phyloP scores from a whole-genome alignment of 179 eudicot species.

The Silene coronaria region DNA sequence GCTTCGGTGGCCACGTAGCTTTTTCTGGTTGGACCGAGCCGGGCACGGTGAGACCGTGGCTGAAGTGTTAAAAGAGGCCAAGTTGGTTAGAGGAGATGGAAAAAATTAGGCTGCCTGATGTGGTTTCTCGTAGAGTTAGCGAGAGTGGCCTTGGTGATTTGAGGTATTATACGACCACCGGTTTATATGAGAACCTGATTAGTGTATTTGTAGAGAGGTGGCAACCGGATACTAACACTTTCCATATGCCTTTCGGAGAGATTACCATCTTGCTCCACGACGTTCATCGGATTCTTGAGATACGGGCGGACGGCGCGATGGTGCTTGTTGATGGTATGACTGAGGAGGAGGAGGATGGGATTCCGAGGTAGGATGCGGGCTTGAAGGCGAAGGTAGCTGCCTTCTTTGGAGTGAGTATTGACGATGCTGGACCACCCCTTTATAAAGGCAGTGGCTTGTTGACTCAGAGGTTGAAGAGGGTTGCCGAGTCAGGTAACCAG shows the following conservation, averaged over 20 bases:
- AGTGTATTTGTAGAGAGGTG: too few relatives aligned
- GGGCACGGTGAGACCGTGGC: too few relatives aligned
- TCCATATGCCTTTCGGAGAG: neutral
- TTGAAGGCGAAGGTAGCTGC: neutral
- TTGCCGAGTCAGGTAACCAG: neutral
- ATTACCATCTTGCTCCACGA: neutral
- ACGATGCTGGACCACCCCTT: neutral
- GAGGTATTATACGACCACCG: too few relatives aligned
- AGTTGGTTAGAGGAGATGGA: too few relatives aligned
- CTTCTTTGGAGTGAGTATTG: neutral
- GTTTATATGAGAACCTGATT: too few relatives aligned
- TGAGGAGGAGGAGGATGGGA: too few relatives aligned
- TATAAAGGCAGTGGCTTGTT: neutral
- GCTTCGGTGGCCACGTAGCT: too few relatives aligned
- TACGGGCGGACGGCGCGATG: neutral
- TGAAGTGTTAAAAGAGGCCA: too few relatives aligned
- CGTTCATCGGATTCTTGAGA: neutral
- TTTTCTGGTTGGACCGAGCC: too few relatives aligned
- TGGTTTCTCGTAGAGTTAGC: too few relatives aligned
- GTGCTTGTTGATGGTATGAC: neutral
- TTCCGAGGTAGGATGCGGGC: neutral
- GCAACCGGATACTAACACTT: neutral
- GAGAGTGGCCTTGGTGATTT: too few relatives aligned
- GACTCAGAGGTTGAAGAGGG: neutral
- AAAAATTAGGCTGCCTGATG: too few relatives aligned